phyloP scores from a whole-genome alignment of 169 alveolate species.

The Cryptosporidium xiaoi region DNA sequence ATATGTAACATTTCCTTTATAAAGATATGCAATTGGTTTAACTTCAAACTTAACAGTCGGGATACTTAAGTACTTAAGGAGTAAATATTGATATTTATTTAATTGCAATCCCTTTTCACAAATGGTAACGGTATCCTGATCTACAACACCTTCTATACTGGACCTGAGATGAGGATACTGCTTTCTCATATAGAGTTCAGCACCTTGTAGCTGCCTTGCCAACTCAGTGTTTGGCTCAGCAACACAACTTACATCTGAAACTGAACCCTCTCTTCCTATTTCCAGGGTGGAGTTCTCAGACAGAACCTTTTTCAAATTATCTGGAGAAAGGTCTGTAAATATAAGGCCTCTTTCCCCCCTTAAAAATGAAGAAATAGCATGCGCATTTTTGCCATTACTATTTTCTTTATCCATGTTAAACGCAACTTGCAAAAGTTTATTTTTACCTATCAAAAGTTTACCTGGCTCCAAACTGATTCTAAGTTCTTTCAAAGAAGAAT shows the following conservation, averaged over 20 bases:
- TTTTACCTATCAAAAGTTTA: conserved; percentile 77
- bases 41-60: conserved; percentile 62
- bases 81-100: conserved; percentile 31
- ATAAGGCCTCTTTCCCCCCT: conserved; percentile 59
- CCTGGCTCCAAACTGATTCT: conserved; percentile 79
- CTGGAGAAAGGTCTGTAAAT: conserved; percentile 49
- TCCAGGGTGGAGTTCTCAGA: conserved; percentile 44
- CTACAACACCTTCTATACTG: neutral
- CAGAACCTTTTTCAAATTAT: conserved; percentile 12
- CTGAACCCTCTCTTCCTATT: conserved; percentile 58
- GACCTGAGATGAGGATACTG: conserved; percentile 36
- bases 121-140: neutral
- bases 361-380: conserved; percentile 76
- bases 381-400: conserved; percentile 75
- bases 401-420: conserved; percentile 80
- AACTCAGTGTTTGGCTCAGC: conserved; percentile 33
- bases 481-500: conserved; percentile 79
- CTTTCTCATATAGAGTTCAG: conserved; percentile 44
- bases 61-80: conserved; percentile 23
- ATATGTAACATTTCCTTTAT: conserved; percentile 16
- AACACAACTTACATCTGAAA: conserved; percentile 33
- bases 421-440: conserved; percentile 83
- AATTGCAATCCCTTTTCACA: conserved; percentile 40
- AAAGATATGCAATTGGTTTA: conserved; percentile 25
- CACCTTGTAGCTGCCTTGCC: neutral